These are phyloP conservation scores for Xylariaceae sp. DNA, from an alignment of 2,329 filamentous ascomycete species.

Conservation along the genomic window DNA sequence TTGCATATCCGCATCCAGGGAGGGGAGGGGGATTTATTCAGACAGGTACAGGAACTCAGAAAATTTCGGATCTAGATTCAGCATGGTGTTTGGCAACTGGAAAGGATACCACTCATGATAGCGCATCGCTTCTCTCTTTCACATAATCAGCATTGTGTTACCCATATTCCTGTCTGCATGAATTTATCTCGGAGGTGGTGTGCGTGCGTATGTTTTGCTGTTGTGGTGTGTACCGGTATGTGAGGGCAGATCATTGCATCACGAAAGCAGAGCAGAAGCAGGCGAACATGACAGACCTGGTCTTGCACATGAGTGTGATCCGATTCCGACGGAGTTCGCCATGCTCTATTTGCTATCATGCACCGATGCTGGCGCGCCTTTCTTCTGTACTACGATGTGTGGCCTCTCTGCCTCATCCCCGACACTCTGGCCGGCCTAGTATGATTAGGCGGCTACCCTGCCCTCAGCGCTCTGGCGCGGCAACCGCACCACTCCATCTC, in stretches of 20 bases:
- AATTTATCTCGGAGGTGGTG: neutral
- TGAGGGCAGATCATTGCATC: neutral
- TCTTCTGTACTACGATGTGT: too few species aligned
- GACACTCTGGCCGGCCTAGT: too few species aligned
- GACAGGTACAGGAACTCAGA: neutral
- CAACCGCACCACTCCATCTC: too few species aligned
- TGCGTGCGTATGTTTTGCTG: neutral
- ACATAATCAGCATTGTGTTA: neutral
- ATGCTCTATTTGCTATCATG: too few species aligned
- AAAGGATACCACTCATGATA: neutral
- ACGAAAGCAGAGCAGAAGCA: too few species aligned
- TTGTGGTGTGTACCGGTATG: neutral
- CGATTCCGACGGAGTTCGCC: neutral
- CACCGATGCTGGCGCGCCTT: too few species aligned
- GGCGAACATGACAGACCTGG: neutral
- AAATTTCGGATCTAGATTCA: neutral
- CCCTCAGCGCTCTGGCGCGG: too few species aligned
- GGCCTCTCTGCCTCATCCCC: too few species aligned
- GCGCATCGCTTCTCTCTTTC: neutral
- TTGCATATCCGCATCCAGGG: neutral
- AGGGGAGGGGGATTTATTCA: neutral
- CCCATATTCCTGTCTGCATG: neutral
- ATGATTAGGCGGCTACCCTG: too few species aligned
- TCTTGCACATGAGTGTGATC: neutral
- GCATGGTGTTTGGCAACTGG: slow-evolving; percentile 1